These are phyloP conservation scores for Chytriomyces hyalinus DNA, from an alignment of 192 early-diverging fungal genomes.

Conservation along the genomic window DNA sequence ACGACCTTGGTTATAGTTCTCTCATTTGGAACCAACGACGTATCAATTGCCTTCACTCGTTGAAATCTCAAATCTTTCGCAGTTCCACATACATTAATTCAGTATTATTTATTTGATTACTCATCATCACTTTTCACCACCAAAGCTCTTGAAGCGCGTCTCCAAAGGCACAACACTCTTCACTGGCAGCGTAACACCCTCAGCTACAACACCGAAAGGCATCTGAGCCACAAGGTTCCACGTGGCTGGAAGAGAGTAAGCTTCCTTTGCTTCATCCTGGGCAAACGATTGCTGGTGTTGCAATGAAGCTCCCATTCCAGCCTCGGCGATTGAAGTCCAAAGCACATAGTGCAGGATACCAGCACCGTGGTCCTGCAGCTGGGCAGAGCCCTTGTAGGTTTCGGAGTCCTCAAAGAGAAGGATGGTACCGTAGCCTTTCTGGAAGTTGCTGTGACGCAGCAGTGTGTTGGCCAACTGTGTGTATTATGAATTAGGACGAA, in stretches of 20 bases:
- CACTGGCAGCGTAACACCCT: slow-evolving; percentile 14
- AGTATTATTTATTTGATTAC: too few species aligned
- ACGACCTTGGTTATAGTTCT: too few species aligned
- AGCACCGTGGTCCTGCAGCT: slow-evolving; percentile 21
- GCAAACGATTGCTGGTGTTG: slow-evolving; percentile 34
- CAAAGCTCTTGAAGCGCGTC: slow-evolving; percentile 12
- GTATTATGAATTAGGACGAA: too few species aligned
- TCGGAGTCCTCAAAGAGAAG: slow-evolving; percentile 41
- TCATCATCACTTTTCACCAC: background rate
- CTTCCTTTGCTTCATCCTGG: background rate
- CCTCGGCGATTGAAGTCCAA: slow-evolving; percentile 36
- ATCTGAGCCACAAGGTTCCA: slow-evolving; percentile 43
- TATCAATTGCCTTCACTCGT: too few species aligned
- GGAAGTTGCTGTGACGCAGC: slow-evolving; percentile 17
- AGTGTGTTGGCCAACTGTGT: slow-evolving; percentile 16
- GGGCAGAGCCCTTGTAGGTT: slow-evolving; percentile 6
- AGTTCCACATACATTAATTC: too few species aligned
- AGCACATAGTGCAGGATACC: slow-evolving; percentile 42
- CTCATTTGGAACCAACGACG: too few species aligned
- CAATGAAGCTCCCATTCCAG: slow-evolving; percentile 32
- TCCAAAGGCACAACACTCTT: slow-evolving; percentile 17
- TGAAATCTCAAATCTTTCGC: too few species aligned
- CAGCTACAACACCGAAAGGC: slow-evolving; percentile 26
- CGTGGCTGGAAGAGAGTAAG: slow-evolving; percentile 25
- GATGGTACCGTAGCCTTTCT: slow-evolving; percentile 39